These are phyloP conservation scores for Trichoderma sp. DNA, from an alignment of 2,329 filamentous ascomycete species.

Conservation along the genomic window DNA sequence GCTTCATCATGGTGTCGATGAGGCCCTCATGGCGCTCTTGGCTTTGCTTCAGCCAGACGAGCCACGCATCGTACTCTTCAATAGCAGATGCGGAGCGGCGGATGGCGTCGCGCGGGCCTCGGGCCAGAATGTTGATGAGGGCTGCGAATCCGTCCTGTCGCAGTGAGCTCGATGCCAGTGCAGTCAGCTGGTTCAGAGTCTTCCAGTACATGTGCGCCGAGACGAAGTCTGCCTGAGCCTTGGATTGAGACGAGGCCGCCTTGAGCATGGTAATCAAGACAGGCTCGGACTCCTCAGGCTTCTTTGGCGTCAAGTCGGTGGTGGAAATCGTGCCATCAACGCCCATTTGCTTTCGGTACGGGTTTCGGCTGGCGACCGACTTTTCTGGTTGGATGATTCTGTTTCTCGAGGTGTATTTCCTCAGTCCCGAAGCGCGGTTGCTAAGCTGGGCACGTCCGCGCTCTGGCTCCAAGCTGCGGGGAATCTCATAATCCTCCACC, in stretches of 20 bases:
- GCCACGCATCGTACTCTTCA: constrained; percentile 79
- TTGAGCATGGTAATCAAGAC: constrained; percentile 74
- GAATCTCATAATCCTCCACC: constrained; percentile 81
- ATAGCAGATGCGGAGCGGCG: constrained; percentile 71
- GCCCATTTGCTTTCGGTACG: constrained; percentile 51
- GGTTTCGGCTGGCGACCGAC: constrained; percentile 61
- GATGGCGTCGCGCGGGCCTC: constrained; percentile 71
- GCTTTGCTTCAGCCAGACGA: constrained; percentile 81
- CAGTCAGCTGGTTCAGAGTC: constrained; percentile 73
- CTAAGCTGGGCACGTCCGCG: constrained; percentile 67
- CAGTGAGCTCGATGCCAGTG: constrained; percentile 62
- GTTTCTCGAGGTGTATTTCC: constrained; percentile 64
- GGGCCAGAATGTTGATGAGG: constrained; percentile 73
- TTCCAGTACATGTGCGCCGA: constrained; percentile 85
- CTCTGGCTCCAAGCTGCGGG: constrained; percentile 65
- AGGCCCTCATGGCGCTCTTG: constrained; percentile 76
- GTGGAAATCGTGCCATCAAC: constrained; percentile 29
- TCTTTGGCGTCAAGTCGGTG: constrained; percentile 28
- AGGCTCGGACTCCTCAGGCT: constrained; percentile 50
- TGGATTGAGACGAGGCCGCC: constrained; percentile 75
- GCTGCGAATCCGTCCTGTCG: constrained; percentile 71
- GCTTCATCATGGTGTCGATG: constrained; percentile 74
- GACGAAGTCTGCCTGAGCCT: constrained; percentile 79
- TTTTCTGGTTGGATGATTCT: constrained; percentile 57
- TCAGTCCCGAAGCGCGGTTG: constrained; percentile 67